These are phyloP conservation scores for Basipetospora sp. DNA, from an alignment of 2,329 filamentous ascomycete genomes.

Conservation along the genomic window DNA sequence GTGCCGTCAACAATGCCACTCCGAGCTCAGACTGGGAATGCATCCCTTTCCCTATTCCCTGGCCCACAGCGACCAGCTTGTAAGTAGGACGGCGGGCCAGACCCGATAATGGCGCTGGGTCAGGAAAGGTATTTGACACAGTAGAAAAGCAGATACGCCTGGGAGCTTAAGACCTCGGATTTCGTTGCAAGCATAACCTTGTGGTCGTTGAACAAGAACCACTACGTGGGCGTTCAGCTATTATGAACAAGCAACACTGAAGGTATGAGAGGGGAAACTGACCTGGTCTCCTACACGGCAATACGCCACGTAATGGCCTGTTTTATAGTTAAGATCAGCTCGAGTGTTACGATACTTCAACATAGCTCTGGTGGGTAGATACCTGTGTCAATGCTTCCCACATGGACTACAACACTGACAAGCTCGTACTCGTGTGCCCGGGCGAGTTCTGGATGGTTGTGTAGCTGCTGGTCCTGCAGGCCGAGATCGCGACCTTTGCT, in stretches of 20 bases:
- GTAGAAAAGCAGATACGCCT: conserved; percentile 88
- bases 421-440: conserved; percentile 71
- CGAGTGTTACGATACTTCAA: too few relatives aligned
- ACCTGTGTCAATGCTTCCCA: conserved; percentile 81
- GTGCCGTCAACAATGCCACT: too few relatives aligned
- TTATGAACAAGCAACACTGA: too few relatives aligned
- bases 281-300: conserved; percentile 59
- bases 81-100: too few relatives aligned
- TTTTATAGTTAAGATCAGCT: background rate
- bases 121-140: conserved; percentile 47
- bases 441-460: conserved; percentile 37
- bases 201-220: conserved; percentile 93
- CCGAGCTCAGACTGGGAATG: too few relatives aligned
- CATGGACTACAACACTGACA: conserved; percentile 79
- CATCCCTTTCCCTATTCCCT: too few relatives aligned
- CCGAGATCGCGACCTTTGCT: conserved; percentile 37
- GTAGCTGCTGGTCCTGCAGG: conserved; percentile 1
- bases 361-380: conserved; percentile 38
- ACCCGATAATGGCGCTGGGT: too few relatives aligned
- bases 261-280: conserved; percentile 23
- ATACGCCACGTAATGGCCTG: conserved; percentile 73
- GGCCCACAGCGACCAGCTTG: background rate
- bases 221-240: conserved; percentile 26
- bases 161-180: conserved; percentile 68
- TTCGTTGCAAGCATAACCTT: conserved; percentile 74